Base-by-base conservation (phyloP, 106 monocot species). In the Dendrobium nobile region DNA sequence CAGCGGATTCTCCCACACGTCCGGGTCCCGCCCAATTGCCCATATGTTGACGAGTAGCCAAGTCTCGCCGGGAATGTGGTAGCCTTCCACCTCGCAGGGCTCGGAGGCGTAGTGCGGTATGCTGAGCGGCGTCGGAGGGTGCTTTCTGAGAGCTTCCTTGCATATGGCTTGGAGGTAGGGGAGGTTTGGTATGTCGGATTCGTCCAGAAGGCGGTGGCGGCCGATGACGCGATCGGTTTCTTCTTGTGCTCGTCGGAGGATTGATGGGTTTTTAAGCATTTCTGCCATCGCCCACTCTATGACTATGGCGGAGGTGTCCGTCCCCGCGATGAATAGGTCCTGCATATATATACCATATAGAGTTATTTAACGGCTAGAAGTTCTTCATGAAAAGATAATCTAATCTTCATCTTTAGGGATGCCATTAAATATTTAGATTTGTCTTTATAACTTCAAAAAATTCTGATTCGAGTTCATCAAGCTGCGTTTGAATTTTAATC, bases 71-170 rank as follows among this genome's bases (percentile, higher is more conserved):
- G 88, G 86, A 61, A 88, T 82, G 17, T 10, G 0, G 82, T 86
- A 84, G 18, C 86, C 88, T 20, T 72, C 83, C 0, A 84, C 78
- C 8, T 75, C 70, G 72, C 85, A 84, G 26, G 78, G 54, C 41
- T 59, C 78, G 18, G 24, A 37, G 17, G 87, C 28, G 55, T 51
- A 67, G 42, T 83, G 80, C 0, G 90, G 87, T 33, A 90, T 56
- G 37, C 77, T 85, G 33, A 88, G 84, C 0, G 88, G 88, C 10
- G 75, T 85, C 3, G 83, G 64, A 0, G 90, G 87, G 20, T 90
- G 90, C 45, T 78, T 40, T 3, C 87, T 65, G 0, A 87, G 56
- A 8, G 81, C 70, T 43, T 90, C 90, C 68, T 90, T 90, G 74
- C 78, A 45, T 15, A 90, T 47, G 5, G 75, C 79, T n/a, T 83